Base-by-base conservation (phyloP, 2,329 filamentous ascomycete genomes). In the Beauveria brongniartii region DNA sequence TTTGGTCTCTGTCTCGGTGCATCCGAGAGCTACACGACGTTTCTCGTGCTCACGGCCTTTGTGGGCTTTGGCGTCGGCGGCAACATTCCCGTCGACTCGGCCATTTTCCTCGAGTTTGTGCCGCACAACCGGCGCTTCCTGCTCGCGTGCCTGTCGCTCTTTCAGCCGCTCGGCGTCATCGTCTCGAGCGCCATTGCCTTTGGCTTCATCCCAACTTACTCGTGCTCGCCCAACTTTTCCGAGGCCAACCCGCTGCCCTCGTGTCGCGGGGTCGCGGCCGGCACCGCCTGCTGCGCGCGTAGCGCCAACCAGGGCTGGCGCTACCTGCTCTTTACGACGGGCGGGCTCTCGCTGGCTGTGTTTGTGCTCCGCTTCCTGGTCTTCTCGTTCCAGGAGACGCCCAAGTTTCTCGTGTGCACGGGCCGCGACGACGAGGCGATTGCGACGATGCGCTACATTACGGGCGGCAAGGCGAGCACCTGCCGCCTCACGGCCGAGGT, bases 71-170 rank as follows among this genome's bases (percentile, higher is more conserved):
- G 79, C 5, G 73, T 80, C 0, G 78, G 79, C 1, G 80, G 80
- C 7, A 83, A 83, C 48, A 81, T 83, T 12, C 81, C 80, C 3
- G 81, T 83, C 46, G 80, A 82, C 61, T 80, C 79, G 0, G 82
- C 80, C 0, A 82, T 84, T 44, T 78, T 78, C 7, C 75, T 84
- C 4, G 81, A 84, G 60, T 83, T 82, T 62, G 77, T 82, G 18
- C 82, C 81, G 1, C 70, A 72, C 68, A 70, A 79, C 64, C 75
- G 75, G 43, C 77, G 80, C 5, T 83, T 81, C 63, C 69, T 84
- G 2, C 71, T 84, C 8, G 77, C 80, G 0, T 71, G 80, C 1
- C 71, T 84, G 0, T 83, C 80, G 1, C 72, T 83, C 28, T 84
- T 82, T 62, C 81, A 83, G 62, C 81, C 81, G 1, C 75, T 83